These are phyloP conservation scores for Beauveria medogensis DNA, from an alignment of 2,329 filamentous ascomycete species.

Conservation along the genomic window DNA sequence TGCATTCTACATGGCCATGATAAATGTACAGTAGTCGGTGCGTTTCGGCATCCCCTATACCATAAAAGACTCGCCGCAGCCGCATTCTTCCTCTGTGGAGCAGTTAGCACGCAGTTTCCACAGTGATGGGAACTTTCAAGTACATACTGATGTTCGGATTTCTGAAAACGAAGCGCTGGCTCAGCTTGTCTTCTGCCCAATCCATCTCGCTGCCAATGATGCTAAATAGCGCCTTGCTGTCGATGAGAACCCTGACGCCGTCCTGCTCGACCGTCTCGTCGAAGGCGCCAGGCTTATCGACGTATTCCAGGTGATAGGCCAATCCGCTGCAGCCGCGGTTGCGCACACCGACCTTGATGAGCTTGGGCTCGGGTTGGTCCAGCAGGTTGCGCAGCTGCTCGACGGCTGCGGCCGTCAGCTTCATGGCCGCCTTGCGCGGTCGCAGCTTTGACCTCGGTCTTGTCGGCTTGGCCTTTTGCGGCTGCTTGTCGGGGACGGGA, in stretches of 20 bases:
- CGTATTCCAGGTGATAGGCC: slow-evolving; percentile 89
- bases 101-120: slow-evolving; percentile 22
- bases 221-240: slow-evolving; percentile 94
- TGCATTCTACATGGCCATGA: neutral
- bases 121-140: neutral
- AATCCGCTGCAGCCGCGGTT: slow-evolving; percentile 91
- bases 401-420: slow-evolving; percentile 71
- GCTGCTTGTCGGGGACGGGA: slow-evolving; percentile 52
- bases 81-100: slow-evolving; percentile 80
- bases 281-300: slow-evolving; percentile 79
- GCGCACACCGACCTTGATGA: slow-evolving; percentile 89
- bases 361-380: slow-evolving; percentile 78
- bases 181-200: slow-evolving; percentile 94
- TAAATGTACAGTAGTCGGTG: slow-evolving; percentile 2
- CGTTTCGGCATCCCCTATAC: slow-evolving; percentile 37
- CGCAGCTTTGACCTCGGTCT: slow-evolving; percentile 31
- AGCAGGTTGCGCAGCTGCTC: slow-evolving; percentile 69
- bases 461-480: slow-evolving; percentile 54
- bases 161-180: slow-evolving; percentile 83
- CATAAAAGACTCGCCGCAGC: slow-evolving; percentile 95
- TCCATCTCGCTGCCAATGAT: slow-evolving; percentile 99
- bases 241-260: slow-evolving; percentile 89
- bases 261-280: slow-evolving; percentile 94
- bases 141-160: slow-evolving; percentile 97
- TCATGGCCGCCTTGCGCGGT: slow-evolving; percentile 86